Evolutionary conservation across 768 basidiomycete genomes (phyloP).

Genomic region (Suillus cothurnatus): DNA sequence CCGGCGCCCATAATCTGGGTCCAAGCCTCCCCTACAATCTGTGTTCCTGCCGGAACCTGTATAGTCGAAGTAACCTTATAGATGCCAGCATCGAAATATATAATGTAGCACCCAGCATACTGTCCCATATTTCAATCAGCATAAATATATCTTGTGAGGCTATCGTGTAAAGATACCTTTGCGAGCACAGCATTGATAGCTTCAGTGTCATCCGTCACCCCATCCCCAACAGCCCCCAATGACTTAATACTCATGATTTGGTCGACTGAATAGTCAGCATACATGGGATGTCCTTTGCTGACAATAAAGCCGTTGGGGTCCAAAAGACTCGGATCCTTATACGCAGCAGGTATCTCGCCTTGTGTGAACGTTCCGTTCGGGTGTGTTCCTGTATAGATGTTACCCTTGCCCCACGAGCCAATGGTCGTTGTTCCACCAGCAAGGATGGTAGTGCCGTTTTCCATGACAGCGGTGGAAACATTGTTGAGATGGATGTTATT

Average conservation of each 20-base stretch:
- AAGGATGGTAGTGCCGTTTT: constrained; percentile 53
- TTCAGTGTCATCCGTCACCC: constrained; percentile 70
- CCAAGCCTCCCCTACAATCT: constrained; percentile 51
- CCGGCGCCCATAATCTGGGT: constrained; percentile 39
- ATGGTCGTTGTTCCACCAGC: constrained; percentile 52
- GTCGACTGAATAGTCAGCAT: constrained; percentile 52
- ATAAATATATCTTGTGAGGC: not conserved
- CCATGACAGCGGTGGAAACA: constrained; percentile 44
- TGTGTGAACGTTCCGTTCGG: constrained; percentile 47
- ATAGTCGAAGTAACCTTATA: constrained; percentile 47
- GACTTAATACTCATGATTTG: constrained; percentile 71
- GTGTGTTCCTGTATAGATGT: constrained; percentile 56
- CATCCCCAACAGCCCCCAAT: constrained; percentile 71
- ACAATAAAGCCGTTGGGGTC: constrained; percentile 59
- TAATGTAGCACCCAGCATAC: constrained; percentile 49
- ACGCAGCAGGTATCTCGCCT: constrained; percentile 44
- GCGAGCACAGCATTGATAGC: constrained; percentile 61
- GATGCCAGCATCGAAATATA: constrained; percentile 51
- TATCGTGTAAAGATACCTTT: constrained; percentile 38
- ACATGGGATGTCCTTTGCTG: constrained; percentile 66
- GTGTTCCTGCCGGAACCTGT: constrained; percentile 45
- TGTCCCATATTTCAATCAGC: constrained; percentile 12
- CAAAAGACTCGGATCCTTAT: constrained; percentile 56
- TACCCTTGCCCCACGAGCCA: constrained; percentile 47
- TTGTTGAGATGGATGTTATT: constrained; percentile 36